Conservation (phyloP, 768 basidiomycete species). For the Pluteus cervinus region DNA sequence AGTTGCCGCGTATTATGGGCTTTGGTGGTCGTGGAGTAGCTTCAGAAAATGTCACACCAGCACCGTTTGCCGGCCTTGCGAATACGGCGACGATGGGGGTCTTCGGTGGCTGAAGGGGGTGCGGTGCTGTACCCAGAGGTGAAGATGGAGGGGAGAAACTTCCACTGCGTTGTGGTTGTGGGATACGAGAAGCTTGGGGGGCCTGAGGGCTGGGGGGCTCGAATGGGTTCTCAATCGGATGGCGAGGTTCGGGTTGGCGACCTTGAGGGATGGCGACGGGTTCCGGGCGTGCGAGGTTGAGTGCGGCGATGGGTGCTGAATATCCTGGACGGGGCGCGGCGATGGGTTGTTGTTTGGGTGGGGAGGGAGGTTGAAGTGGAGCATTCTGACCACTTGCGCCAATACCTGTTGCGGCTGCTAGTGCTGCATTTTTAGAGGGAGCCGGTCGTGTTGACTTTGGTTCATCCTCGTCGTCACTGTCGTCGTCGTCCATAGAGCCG, state of each 20-base stretch:
- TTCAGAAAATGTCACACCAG: slow-evolving; percentile 38
- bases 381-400: slow-evolving; percentile 4
- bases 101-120: slow-evolving; percentile 70
- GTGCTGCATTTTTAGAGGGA: slow-evolving; percentile 29
- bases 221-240: slow-evolving; percentile 21
- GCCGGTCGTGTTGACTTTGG: slow-evolving; percentile 10
- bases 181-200: slow-evolving; percentile 8
- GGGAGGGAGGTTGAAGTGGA: slow-evolving; percentile 7
- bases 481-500: slow-evolving; percentile 16
- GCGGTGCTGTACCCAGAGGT: slow-evolving; percentile 42
- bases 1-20: slow-evolving; percentile 61
- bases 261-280: slow-evolving; percentile 31
- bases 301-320: slow-evolving; percentile 60
- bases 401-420: slow-evolving; percentile 27
- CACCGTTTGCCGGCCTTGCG: slow-evolving; percentile 46
- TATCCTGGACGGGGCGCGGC: slow-evolving; percentile 73
- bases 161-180: slow-evolving; percentile 8
- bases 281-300: slow-evolving; percentile 49
- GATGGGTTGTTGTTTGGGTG: slow-evolving; percentile 25
- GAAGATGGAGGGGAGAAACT: slow-evolving; percentile 10
- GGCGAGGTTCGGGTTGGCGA: slow-evolving; percentile 17
- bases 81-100: slow-evolving; percentile 79
- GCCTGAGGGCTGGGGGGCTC: slow-evolving; percentile 12
- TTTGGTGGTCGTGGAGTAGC: slow-evolving; percentile 25
- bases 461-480: slow-evolving; percentile 26